Evolutionary conservation across 169 alveolate genomes (phyloP), one percentile per base, ranked within the genome.

Genomic region (Plasmodium relictum): DNA sequence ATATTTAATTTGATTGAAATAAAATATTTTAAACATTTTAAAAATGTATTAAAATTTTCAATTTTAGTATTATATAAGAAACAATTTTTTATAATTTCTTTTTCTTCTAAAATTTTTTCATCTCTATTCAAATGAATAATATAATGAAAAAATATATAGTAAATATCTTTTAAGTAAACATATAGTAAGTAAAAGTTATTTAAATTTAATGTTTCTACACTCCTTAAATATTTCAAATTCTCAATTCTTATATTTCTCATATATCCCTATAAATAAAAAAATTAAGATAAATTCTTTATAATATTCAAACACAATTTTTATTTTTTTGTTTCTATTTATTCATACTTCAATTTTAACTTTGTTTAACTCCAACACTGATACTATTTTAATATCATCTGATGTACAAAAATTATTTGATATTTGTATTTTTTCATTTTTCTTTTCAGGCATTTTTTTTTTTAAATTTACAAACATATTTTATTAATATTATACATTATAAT

Each of bases 21-120:
- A 56, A 6, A 61, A 6, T 24, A 7, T 50, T 54, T 78, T 44
- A 65, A 31, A 14, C 58, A n/a, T 14, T 45, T 48, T n/a, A 66
- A 78, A 24, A 68, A 65, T n/a, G 14, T 9, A 12, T 48, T 70
- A 26, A 65, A 63, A 6, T 48, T 50, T 7, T 56, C 18, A 8
- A 78, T 78, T 41, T 50, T 59, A 9, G 89, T 78, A 18, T 78
- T 78, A 78, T 59, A 78, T 20, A 78, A 41, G n/a, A 78, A 78
- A 44, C 22, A 31, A 56, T 78, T 78, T 50, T 70, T 63, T 54
- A 62, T 42, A 10, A 14, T 6, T 26, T 37, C 89, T 58, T 42
- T 18, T 9, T 65, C 59, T 12, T 37, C 12, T 26, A 65, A 24
- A 8, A 41, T 16, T 9, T 6, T 18, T 6, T 61, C 73, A 16